Evolutionary conservation across 2,329 filamentous ascomycete species (phyloP), one percentile per base, ranked within the genome.

Genomic region (Diplodia intermedia): DNA sequence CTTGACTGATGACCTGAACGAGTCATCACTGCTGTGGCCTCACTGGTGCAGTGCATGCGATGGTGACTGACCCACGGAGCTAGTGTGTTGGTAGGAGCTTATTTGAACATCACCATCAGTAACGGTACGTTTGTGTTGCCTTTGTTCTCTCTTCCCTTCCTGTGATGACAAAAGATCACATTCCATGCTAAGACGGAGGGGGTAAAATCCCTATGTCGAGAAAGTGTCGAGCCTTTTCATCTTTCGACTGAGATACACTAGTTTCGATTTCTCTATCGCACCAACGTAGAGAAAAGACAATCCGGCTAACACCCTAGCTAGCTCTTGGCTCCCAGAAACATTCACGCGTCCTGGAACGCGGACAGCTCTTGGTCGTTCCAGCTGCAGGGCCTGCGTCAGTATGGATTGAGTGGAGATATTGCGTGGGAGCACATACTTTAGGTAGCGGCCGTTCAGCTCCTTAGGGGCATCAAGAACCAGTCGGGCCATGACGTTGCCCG

Each of bases 401-500:
- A 52, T 65, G 31, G 18, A 18, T 31, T 31, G 4, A 6, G 36
- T 15, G 14, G 18, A 36, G 36, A 31, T 20, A 14, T 5, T 31
- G 20, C 31, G 29, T 38, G 29, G 52, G 31, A 31, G 29, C 20
- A 83, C 85, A 70, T 83, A 92, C 87, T 80, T 89, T 73, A 95
- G 80, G 75, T 91, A 93, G 74, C 89, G 89, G 33, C 95, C 95
- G 74, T 86, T 94, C 71, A 97, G 79, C 20, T 89, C 86, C 66
- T 81, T 86, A 3, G 86, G 83, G 6, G 88, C 91, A 56, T 86
- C 82, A 18, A 92, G 78, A 0, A 89, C 90, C 70, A 98, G 82
- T 73, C 87, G 90, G 3, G 93, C 94, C 79, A 98, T 94, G 14
- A 97, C 92, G 78, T 89, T 83, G 0, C 93, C 94, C 0, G 94